Evolutionary conservation across 2,329 filamentous ascomycete species (phyloP).

Genomic region (Penicillium sp.): DNA sequence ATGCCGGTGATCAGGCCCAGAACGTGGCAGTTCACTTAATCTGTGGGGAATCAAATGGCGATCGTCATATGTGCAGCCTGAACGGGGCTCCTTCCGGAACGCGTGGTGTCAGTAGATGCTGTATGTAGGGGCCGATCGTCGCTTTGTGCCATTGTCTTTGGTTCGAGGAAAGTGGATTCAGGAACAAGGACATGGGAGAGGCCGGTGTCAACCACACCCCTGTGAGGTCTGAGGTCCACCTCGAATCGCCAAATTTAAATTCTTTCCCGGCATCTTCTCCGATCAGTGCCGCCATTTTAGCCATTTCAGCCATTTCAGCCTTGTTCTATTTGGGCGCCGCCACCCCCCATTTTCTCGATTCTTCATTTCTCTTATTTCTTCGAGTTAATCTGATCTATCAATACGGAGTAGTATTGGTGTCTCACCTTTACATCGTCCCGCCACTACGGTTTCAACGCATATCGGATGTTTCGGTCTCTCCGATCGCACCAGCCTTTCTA

Average conservation of each 20-base stretch:
- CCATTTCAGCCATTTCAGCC: neutral
- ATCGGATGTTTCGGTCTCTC: neutral
- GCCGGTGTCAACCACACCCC: neutral
- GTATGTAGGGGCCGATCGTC: neutral
- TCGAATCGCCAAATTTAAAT: neutral
- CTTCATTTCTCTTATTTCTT: neutral
- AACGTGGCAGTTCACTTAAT: neutral
- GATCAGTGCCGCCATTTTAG: too few relatives aligned
- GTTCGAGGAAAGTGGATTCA: neutral
- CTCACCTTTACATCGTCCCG: neutral
- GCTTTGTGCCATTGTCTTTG: neutral
- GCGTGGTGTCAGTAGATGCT: conserved; percentile 1
- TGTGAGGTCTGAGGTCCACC: neutral
- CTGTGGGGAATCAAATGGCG: conserved; percentile 3
- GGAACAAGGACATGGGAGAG: neutral
- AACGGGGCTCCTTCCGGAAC: conserved; percentile 1
- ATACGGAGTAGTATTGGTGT: neutral
- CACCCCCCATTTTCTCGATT: neutral
- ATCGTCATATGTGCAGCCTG: conserved; percentile 1
- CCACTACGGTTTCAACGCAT: neutral
- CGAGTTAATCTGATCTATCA: neutral
- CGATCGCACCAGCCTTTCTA: neutral
- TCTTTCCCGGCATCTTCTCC: neutral
- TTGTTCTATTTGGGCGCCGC: neutral
- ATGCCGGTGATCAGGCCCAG: neutral